phyloP scores from a whole-genome alignment of 345 rosid species.

The Raphanus sativus region DNA sequence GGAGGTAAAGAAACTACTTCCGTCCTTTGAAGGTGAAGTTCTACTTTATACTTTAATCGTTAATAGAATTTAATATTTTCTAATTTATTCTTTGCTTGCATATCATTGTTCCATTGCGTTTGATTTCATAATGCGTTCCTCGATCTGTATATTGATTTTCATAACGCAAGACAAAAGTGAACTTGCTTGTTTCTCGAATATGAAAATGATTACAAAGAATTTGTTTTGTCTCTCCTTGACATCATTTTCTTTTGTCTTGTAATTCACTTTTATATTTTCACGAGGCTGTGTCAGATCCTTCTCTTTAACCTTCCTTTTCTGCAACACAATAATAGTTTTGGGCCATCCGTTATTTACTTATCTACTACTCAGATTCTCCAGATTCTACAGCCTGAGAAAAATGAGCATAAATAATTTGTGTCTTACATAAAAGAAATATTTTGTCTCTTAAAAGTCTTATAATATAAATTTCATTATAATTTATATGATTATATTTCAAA shows the following conservation, averaged over 20 bases:
- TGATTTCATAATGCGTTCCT: background rate
- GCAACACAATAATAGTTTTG: background rate
- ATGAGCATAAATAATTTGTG: background rate
- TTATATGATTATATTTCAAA: background rate
- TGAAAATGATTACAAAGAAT: constrained; percentile 4
- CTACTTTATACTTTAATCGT: background rate
- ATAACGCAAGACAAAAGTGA: background rate
- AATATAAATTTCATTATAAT: background rate
- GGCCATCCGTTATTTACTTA: background rate
- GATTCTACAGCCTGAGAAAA: background rate
- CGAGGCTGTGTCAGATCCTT: constrained; percentile 69
- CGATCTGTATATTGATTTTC: background rate
- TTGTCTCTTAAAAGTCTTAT: background rate
- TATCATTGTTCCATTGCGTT: background rate
- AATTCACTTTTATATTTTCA: constrained; percentile 56
- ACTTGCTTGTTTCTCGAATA: constrained; percentile 4
- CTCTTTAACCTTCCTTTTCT: background rate
- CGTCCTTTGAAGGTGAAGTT: constrained; percentile 28
- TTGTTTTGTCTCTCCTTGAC: constrained; percentile 44
- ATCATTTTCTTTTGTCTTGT: constrained; percentile 19
- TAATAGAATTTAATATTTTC: background rate
- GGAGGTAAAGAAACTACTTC: constrained; percentile 2
- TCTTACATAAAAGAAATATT: too few species aligned
- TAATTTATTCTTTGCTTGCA: background rate
- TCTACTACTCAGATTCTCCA: background rate